Base-by-base conservation (phyloP, 345 rosid species). In the Moricandia arvensis region DNA sequence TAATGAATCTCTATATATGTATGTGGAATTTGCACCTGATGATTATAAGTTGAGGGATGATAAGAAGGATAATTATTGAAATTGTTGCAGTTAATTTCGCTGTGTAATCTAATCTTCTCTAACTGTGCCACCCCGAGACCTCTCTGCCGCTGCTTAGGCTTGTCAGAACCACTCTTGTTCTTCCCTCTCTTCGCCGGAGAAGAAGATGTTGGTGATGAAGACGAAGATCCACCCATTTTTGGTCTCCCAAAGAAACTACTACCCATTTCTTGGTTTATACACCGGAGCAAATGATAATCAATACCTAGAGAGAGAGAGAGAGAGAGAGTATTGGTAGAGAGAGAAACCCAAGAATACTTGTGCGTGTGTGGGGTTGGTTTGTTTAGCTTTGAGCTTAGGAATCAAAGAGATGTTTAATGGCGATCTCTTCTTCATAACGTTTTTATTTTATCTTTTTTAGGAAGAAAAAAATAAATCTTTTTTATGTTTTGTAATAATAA, bases 71-170 rank as follows among this genome's bases (percentile, higher is more conserved):
- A 86, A 73, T 69, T 53, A 62, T 78, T 74, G 43, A 65, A 79
- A 41, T 57, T 69, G 47, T 64, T 58, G 75, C 72, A 72, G 47
- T 79, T 82, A 69, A 82, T 65, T 74, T 89, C 89, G 7, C 87
- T 85, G 65, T 89, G 87, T 82, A 91, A 75, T 82, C 94, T 89
- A 79, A 91, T 89, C 83, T 89, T 86, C 84, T 95, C 99, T 80
- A 95, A 79, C 74, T 95, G 97, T 66, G 99, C 99, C 7, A 95
- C 99, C 4, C 99, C 99, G 10, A 92, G 97, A 12, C 99, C 99
- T 85, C 99, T 88, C 64, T 95, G 98, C 0, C 98, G 99, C 55
- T 89, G 97, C 79, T 88, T 95, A 43, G 90, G 97, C 87, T 89
- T 86, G n/a, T 89, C 90, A 76, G 94, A 79, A 63, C 71, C 73